Conservation (phyloP, 202 grass and related monocot species). For the Thinopyrum obtusiflorum region DNA sequence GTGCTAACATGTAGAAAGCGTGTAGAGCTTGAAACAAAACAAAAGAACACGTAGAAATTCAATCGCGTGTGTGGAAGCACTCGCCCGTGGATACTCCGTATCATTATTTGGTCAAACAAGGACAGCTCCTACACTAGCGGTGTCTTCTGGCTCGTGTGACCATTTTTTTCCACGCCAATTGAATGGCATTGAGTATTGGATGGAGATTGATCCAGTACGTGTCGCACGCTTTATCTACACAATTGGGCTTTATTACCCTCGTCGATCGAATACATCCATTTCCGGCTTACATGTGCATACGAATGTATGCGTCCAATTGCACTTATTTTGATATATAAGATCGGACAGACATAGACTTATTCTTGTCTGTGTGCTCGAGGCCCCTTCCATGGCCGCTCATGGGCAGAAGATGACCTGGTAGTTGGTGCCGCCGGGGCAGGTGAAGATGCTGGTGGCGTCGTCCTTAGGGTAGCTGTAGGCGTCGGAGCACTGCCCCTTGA, state of each 20-base stretch:
- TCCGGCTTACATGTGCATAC: not conserved
- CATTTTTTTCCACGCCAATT: too few relatives aligned
- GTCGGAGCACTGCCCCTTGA: slow-evolving; percentile 50
- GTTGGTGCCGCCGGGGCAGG: slow-evolving; percentile 43
- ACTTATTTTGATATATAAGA: not conserved
- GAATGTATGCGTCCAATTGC: not conserved
- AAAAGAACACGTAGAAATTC: too few relatives aligned
- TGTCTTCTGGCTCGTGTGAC: not conserved
- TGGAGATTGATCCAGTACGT: too few relatives aligned
- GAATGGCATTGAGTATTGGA: too few relatives aligned
- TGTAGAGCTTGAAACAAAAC: too few relatives aligned
- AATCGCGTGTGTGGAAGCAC: not conserved
- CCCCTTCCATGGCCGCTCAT: not conserved
- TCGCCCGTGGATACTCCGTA: not conserved
- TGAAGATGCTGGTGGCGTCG: slow-evolving; percentile 24
- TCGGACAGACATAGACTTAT: not conserved
- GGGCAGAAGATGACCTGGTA: slow-evolving; percentile 49
- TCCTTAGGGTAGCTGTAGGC: slow-evolving; percentile 62
- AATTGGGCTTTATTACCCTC: not conserved
- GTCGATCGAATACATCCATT: not conserved
- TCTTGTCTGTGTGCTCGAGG: not conserved
- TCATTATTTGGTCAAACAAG: not conserved
- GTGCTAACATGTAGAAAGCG: too few relatives aligned
- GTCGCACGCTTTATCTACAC: too few relatives aligned
- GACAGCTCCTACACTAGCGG: not conserved